These are phyloP conservation scores for Zhuliangozyma parablackwelliae DNA, from an alignment of 1,139 yeast species.

Conservation along the genomic window DNA sequence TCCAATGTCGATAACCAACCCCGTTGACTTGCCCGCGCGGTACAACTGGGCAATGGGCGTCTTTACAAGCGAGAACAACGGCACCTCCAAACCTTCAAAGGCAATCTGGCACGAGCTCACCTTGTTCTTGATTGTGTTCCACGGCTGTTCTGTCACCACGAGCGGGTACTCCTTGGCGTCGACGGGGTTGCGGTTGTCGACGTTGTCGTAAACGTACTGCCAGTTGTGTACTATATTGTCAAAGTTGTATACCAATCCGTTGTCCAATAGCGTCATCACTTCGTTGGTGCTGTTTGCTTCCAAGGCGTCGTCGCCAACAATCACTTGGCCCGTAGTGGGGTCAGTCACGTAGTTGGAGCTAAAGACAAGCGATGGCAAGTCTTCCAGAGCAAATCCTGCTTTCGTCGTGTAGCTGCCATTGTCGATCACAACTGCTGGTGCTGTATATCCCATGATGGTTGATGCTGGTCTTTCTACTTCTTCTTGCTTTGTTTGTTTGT, in stretches of 20 bases:
- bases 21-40: slow-evolving; percentile 63
- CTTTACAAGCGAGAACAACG: slow-evolving; percentile 63
- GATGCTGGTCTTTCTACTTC: neutral
- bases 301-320: slow-evolving; percentile 51
- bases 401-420: slow-evolving; percentile 62
- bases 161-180: slow-evolving; percentile 55
- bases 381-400: slow-evolving; percentile 68
- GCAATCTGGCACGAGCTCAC: slow-evolving; percentile 55
- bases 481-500: neutral
- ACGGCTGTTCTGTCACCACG: slow-evolving; percentile 60
- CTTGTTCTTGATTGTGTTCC: slow-evolving; percentile 55
- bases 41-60: slow-evolving; percentile 68
- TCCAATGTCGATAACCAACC: slow-evolving; percentile 68
- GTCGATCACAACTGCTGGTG: slow-evolving; percentile 65
- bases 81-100: slow-evolving; percentile 61
- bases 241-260: slow-evolving; percentile 65
- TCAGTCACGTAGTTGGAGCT: slow-evolving; percentile 49
- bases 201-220: slow-evolving; percentile 50
- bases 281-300: slow-evolving; percentile 41
- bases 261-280: slow-evolving; percentile 58
- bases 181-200: slow-evolving; percentile 41
- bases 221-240: slow-evolving; percentile 57
- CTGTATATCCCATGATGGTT: slow-evolving; percentile 26
- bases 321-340: slow-evolving; percentile 20
- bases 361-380: slow-evolving; percentile 56